Conservation (phyloP, 129 eudicot genomes). For the Apium graveolens region DNA sequence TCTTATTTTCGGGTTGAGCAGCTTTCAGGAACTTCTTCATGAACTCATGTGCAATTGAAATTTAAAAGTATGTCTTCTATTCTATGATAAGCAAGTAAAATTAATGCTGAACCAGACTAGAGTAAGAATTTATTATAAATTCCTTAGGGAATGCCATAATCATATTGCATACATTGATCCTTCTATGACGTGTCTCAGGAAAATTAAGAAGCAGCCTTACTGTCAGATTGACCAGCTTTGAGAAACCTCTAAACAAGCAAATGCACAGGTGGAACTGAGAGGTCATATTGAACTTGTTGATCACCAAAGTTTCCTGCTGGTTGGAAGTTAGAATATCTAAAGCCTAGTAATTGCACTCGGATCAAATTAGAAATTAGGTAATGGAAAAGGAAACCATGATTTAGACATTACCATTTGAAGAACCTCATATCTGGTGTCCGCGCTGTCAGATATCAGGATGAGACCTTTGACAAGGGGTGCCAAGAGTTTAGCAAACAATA, state of each 20-base stretch:
- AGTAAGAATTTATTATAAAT: neutral
- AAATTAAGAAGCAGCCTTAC: conserved; percentile 20
- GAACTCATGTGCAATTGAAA: conserved; percentile 69
- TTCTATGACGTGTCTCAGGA: neutral
- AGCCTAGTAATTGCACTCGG: neutral
- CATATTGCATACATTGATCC: neutral
- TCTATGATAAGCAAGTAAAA: neutral
- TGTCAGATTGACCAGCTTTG: conserved; percentile 77
- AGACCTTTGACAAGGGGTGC: conserved; percentile 85
- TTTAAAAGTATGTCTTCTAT: neutral
- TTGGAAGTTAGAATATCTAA: neutral
- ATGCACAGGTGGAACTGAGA: conserved; percentile 76
- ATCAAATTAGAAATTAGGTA: neutral
- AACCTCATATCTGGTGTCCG: conserved; percentile 67
- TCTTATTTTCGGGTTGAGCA: conserved; percentile 64
- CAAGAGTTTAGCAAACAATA: too few species aligned
- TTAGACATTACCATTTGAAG: conserved; percentile 69
- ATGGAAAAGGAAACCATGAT: neutral
- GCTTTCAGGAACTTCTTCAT: conserved; percentile 80
- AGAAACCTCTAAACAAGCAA: conserved; percentile 73
- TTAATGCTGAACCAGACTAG: too few species aligned
- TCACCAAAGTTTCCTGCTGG: conserved; percentile 65
- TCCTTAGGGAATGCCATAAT: neutral
- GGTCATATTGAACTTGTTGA: conserved; percentile 67
- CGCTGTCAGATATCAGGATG: conserved; percentile 79